phyloP scores from a whole-genome alignment of 208 protist species.

The Trypanosoma cruzi region DNA sequence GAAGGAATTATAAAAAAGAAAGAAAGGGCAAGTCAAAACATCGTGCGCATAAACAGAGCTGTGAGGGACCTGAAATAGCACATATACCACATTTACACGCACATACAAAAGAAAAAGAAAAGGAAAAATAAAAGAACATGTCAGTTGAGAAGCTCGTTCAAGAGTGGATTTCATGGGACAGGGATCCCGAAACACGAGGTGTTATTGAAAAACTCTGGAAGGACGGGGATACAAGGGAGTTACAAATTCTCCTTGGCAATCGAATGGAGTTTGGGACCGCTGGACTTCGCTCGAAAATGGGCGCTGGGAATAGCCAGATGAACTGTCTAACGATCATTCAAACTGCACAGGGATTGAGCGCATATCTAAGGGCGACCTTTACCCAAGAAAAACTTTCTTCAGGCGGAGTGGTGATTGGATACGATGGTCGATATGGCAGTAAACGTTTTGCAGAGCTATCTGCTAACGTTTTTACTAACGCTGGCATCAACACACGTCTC shows the following conservation, averaged over 20 bases:
- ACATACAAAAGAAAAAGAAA: constrained; percentile 18
- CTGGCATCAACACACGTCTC: constrained; percentile 85
- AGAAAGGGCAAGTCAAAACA: too few species aligned
- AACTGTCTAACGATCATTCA: constrained; percentile 97
- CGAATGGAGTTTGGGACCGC: constrained; percentile 96
- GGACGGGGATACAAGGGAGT: constrained; percentile 32
- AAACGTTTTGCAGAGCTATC: constrained; percentile 87
- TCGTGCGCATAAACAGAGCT: too few species aligned
- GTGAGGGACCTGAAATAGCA: neutral
- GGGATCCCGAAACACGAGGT: constrained; percentile 41
- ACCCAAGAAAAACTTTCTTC: constrained; percentile 27
- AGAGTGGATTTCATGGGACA: constrained; percentile 79
- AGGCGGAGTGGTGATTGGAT: constrained; percentile 92
- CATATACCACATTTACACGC: constrained; percentile 9
- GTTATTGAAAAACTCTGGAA: constrained; percentile 49
- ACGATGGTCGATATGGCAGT: constrained; percentile 96
- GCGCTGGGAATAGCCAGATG: constrained; percentile 94
- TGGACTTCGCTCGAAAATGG: constrained; percentile 94
- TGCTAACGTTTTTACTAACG: constrained; percentile 85
- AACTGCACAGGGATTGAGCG: constrained; percentile 89
- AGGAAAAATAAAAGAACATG: constrained; percentile 13
- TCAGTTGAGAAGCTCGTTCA: constrained; percentile 44
- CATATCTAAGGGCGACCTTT: constrained; percentile 60
- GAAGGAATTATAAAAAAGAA: too few species aligned
- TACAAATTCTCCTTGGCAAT: constrained; percentile 67